A percentile compares a stretch with the other conserved stretches of the same genome.
Evolutionary conservation across 1,284 basidiomycete genomes (phyloP).

Genomic region (Somion occarium): DNA sequence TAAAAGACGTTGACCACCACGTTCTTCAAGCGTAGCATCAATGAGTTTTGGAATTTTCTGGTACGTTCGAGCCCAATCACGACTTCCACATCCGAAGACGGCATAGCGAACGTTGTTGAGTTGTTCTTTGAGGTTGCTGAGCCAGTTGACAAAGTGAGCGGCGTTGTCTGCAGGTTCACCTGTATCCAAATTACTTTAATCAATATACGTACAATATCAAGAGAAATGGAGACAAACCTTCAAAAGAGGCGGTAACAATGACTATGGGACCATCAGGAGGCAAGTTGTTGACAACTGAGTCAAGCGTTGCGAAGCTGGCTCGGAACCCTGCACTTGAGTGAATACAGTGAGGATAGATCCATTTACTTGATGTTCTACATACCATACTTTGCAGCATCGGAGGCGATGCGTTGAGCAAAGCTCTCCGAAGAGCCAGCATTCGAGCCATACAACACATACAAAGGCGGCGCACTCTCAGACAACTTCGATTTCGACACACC

Average conservation of each 20-base stretch:
- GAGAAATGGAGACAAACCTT: constrained; percentile 28
- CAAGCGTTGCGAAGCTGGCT: constrained; percentile 37
- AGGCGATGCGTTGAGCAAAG: constrained; percentile 44
- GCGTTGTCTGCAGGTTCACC: constrained; percentile 48
- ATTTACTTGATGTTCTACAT: constrained; percentile 4
- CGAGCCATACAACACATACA: constrained; percentile 43
- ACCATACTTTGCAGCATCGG: constrained; percentile 37
- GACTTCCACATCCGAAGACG: constrained; percentile 52
- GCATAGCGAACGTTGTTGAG: constrained; percentile 37
- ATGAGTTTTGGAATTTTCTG: constrained; percentile 45
- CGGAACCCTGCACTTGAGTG: constrained; percentile 32
- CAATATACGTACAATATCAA: not conserved
- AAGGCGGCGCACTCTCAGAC: constrained; percentile 18
- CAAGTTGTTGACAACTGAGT: constrained; percentile 35
- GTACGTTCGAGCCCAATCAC: constrained; percentile 49
- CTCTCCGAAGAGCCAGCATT: constrained; percentile 49
- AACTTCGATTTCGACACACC: not conserved
- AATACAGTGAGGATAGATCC: not conserved
- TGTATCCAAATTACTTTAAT: constrained; percentile 8
- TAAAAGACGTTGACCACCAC: constrained; percentile 38
- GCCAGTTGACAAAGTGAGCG: constrained; percentile 40
- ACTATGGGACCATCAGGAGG: constrained; percentile 45
- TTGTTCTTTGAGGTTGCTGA: constrained; percentile 28
- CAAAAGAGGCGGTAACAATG: constrained; percentile 48
- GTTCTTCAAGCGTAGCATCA: constrained; percentile 34